phyloP scores from a whole-genome alignment of 192 early-diverging fungal species.

The Chytriomyces hyalinus region DNA sequence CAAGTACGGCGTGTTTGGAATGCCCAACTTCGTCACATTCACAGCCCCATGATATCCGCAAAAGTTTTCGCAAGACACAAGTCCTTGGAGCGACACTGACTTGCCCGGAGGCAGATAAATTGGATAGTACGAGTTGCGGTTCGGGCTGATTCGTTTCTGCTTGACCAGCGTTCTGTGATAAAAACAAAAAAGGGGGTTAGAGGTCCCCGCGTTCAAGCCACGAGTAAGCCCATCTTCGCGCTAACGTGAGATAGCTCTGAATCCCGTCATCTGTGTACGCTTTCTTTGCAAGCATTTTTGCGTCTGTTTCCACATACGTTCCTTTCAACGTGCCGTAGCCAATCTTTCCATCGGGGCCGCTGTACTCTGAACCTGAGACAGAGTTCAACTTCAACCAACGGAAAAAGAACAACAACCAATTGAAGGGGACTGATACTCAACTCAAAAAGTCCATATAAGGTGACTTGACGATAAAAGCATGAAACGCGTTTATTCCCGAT shows the following conservation, averaged over 20 bases:
- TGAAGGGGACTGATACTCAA: not conserved
- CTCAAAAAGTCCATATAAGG: not conserved
- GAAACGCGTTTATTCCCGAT: not conserved
- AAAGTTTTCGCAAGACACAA: conserved; percentile 16
- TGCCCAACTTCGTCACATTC: conserved; percentile 8
- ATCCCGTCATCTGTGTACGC: not conserved
- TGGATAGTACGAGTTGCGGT: conserved; percentile 42
- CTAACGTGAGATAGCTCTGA: not conserved
- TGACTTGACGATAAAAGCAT: not conserved
- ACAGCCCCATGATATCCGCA: conserved; percentile 43
- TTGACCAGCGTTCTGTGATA: not conserved
- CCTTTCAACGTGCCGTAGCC: not conserved
- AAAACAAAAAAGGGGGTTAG: not conserved
- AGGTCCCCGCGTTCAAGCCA: not conserved
- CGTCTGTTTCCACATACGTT: not conserved
- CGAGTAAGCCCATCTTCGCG: not conserved
- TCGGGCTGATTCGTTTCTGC: conserved; percentile 27
- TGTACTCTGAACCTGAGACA: not conserved
- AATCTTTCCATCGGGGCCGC: not conserved
- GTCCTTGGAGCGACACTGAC: not conserved
- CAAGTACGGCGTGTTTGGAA: conserved; percentile 20
- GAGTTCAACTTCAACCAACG: not conserved
- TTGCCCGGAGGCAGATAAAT: conserved; percentile 17
- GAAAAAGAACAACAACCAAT: not conserved
- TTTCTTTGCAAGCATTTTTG: not conserved